These are phyloP conservation scores for Zymoseptoria brevis DNA, from an alignment of 2,329 filamentous ascomycete genomes.

Conservation along the genomic window DNA sequence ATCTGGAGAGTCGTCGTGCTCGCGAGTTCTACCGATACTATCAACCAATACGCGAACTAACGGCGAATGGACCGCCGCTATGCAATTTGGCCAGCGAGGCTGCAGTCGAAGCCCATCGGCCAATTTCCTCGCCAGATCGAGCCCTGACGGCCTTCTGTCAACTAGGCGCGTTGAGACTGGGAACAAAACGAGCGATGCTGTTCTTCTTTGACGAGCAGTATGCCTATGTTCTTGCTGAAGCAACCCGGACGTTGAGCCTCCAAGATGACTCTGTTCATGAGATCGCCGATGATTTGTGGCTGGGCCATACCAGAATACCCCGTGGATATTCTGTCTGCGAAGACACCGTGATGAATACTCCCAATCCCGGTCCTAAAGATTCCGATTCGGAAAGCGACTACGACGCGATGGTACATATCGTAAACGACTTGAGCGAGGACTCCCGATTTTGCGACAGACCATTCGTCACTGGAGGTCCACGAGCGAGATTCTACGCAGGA, in stretches of 20 bases:
- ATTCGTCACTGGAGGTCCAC: conserved; percentile 24
- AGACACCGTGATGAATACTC: conserved; percentile 18
- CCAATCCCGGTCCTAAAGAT: conserved; percentile 16
- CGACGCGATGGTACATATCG: conserved; percentile 18
- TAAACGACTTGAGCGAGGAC: conserved; percentile 25
- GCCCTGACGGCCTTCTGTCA: conserved; percentile 46
- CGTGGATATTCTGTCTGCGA: conserved; percentile 27
- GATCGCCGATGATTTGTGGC: conserved; percentile 23
- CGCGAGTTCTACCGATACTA: conserved; percentile 29
- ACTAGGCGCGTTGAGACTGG: conserved; percentile 43
- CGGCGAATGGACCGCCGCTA: conserved; percentile 19
- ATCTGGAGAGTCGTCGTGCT: conserved; percentile 23
- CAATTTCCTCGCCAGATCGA: conserved; percentile 24
- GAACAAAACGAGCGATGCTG: conserved; percentile 44
- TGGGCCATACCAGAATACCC: conserved; percentile 23
- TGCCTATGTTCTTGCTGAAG: conserved; percentile 48
- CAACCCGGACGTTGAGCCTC: conserved; percentile 42
- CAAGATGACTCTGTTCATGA: conserved; percentile 18
- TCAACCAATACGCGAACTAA: conserved; percentile 21
- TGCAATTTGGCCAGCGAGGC: conserved; percentile 20
- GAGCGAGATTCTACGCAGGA: conserved; percentile 45
- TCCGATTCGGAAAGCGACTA: neutral
- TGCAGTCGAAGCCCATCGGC: conserved; percentile 17
- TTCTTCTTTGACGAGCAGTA: conserved; percentile 44
- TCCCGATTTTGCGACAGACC: conserved; percentile 22